Evolutionary conservation across 305 asterid species (phyloP).

Genomic region (Solanum chacoense): DNA sequence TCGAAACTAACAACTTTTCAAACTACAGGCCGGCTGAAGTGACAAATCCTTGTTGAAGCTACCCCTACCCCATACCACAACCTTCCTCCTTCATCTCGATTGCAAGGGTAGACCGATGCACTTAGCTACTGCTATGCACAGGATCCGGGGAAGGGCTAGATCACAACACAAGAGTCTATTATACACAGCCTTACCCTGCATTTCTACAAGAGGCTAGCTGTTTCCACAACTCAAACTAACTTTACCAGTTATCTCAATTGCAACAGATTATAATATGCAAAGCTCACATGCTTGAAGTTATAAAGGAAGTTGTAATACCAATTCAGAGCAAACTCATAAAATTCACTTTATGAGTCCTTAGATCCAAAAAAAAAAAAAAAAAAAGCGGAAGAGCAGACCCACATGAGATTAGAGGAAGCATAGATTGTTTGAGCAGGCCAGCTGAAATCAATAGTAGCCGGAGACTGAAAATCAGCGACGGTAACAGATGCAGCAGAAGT

Average conservation of each 20-base stretch:
- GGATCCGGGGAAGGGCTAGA: too few relatives aligned
- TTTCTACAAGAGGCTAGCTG: neutral
- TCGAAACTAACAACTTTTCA: neutral
- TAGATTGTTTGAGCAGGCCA: conserved; percentile 19
- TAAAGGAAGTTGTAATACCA: neutral
- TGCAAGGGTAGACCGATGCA: neutral
- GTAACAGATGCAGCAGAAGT: conserved; percentile 12
- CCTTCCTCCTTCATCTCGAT: neutral
- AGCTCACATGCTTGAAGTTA: neutral
- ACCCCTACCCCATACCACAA: neutral
- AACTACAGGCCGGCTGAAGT: neutral
- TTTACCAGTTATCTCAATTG: neutral
- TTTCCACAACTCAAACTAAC: neutral
- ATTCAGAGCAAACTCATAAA: neutral
- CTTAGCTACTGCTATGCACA: too few relatives aligned
- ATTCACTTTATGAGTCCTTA: neutral
- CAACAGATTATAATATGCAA: neutral
- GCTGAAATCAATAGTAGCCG: conserved; percentile 11
- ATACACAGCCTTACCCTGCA: neutral
- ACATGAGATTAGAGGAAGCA: conserved; percentile 12
- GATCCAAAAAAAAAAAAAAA: neutral
- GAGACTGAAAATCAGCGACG: conserved; percentile 1
- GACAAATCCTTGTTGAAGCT: neutral
- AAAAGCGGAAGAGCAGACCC: neutral
- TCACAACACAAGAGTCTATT: too few relatives aligned